Conservation (phyloP, 331 rosid genomes). For the Phaseolus coccineus region DNA sequence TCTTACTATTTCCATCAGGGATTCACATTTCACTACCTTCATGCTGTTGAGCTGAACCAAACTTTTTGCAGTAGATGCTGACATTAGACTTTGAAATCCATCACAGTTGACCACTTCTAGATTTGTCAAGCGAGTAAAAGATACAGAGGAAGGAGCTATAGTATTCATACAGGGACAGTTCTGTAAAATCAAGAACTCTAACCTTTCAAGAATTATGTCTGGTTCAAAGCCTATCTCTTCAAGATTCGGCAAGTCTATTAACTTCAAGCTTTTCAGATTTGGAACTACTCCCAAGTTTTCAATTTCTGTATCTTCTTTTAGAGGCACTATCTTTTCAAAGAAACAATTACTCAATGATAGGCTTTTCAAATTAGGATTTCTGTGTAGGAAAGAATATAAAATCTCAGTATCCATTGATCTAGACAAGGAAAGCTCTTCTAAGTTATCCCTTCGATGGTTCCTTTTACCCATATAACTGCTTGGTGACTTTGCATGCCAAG, state of each 20-base stretch:
- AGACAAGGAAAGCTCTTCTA: constrained; percentile 3
- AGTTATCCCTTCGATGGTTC: background rate
- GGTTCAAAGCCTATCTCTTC: constrained; percentile 12
- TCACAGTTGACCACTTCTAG: background rate
- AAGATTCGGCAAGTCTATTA: background rate
- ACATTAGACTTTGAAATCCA: background rate
- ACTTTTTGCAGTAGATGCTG: constrained; percentile 32
- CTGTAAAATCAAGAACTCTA: background rate
- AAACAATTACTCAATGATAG: background rate
- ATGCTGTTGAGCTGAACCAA: constrained; percentile 26
- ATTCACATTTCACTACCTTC: background rate
- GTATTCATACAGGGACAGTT: background rate
- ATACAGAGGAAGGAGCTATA: constrained; percentile 6
- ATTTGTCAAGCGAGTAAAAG: constrained; percentile 25
- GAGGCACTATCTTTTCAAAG: background rate
- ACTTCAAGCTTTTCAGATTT: constrained; percentile 3
- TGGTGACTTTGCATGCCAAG: background rate
- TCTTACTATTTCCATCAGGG: background rate
- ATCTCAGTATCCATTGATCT: background rate
- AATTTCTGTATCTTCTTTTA: background rate
- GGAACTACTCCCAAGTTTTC: constrained; percentile 24
- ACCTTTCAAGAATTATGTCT: background rate
- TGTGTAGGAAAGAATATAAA: constrained; percentile 19
- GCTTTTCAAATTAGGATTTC: constrained; percentile 19
- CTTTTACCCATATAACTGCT: background rate